Conservation (phyloP, 2,329 filamentous ascomycete genomes). For the Diaporthe caulivora region DNA sequence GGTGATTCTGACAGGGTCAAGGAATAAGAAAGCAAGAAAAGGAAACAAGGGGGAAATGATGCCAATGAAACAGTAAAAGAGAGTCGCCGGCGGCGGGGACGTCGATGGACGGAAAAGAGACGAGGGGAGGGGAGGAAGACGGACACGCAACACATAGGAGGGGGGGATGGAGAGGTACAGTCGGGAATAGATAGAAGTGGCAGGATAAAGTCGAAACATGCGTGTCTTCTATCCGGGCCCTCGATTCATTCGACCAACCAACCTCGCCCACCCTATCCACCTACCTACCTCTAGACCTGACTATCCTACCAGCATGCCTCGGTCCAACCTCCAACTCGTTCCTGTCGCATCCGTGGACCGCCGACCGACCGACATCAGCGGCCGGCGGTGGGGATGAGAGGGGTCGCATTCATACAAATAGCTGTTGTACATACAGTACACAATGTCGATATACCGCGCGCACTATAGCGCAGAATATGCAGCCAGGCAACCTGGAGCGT, state of each 20-base stretch:
- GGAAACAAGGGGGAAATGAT: slow-evolving; percentile 18
- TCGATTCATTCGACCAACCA: slow-evolving; percentile 2
- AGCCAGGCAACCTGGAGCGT: not conserved
- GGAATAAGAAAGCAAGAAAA: not conserved
- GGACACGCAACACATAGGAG: not conserved
- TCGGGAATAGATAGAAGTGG: not conserved
- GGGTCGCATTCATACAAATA: too few species aligned
- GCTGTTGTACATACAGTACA: not conserved
- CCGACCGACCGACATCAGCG: not conserved
- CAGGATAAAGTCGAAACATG: slow-evolving; percentile 22
- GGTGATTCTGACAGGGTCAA: not conserved
- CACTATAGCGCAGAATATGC: not conserved
- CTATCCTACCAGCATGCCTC: not conserved
- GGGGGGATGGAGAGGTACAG: not conserved
- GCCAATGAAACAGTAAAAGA: slow-evolving; percentile 4
- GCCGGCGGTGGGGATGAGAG: not conserved
- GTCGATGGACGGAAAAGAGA: not conserved
- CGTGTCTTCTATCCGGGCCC: slow-evolving; percentile 5
- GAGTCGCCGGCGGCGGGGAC: slow-evolving; percentile 12
- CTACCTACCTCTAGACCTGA: too few species aligned
- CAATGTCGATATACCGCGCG: not conserved
- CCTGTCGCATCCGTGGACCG: not conserved
- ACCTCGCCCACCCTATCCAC: not conserved
- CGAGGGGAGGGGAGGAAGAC: not conserved
- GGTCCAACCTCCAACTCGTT: not conserved